Conservation (phyloP, 2,329 filamentous ascomycete species). For the Herpomyces periplanetae region DNA sequence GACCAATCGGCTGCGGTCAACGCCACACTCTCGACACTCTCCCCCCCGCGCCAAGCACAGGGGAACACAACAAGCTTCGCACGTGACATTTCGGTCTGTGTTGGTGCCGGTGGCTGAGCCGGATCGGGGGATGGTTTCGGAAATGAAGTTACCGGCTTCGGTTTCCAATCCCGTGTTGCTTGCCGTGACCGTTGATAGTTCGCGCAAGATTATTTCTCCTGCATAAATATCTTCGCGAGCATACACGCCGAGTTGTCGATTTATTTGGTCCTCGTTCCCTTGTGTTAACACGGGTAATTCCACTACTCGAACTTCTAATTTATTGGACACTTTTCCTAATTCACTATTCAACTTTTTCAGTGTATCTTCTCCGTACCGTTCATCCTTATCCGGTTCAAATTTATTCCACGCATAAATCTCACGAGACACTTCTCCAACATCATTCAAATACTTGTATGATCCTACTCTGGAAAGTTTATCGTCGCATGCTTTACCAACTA, state of each 20-base stretch:
- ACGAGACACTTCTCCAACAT: too few species aligned
- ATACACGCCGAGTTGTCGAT: slow-evolving; percentile 44
- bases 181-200: slow-evolving; percentile 53
- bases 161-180: slow-evolving; percentile 57
- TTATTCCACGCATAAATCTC: slow-evolving; percentile 22
- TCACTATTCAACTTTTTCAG: slow-evolving; percentile 29
- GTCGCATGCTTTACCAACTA: too few species aligned
- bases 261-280: slow-evolving; percentile 5
- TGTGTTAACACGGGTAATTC: slow-evolving; percentile 26
- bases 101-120: slow-evolving; percentile 16
- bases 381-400: slow-evolving; percentile 22
- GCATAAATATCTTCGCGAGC: slow-evolving; percentile 39
- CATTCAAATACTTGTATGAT: too few species aligned
- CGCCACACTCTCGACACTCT: slow-evolving; percentile 8
- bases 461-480: too few species aligned
- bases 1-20: slow-evolving; percentile 12
- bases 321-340: slow-evolving; percentile 28
- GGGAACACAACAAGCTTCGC: slow-evolving; percentile 2
- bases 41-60: slow-evolving; percentile 1
- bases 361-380: slow-evolving; percentile 16
- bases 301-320: slow-evolving; percentile 36
- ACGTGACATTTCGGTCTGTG: slow-evolving; percentile 4
- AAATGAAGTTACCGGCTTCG: slow-evolving; percentile 60
- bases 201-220: slow-evolving; percentile 33
- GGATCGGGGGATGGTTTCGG: too few species aligned